These are phyloP conservation scores for Tetrahymena elliotti DNA, from an alignment of 73 alveolate species.

Conservation along the genomic window DNA sequence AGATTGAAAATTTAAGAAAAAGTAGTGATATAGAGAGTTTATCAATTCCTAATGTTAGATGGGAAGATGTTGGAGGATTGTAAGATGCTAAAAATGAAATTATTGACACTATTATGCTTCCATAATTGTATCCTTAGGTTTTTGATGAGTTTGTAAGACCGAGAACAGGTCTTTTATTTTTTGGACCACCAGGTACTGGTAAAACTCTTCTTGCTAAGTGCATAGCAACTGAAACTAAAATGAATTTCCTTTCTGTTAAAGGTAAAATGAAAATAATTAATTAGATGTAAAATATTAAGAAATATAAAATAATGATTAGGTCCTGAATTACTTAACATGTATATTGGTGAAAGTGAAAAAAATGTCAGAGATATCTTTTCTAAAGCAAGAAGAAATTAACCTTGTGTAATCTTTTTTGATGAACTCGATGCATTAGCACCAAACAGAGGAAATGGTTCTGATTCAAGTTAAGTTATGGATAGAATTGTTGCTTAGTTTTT, in stretches of 20 bases:
- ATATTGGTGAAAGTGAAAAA: constrained; percentile 91
- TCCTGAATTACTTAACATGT: constrained; percentile 88
- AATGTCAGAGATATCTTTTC: constrained; percentile 87
- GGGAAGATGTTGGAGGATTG: constrained; percentile 93
- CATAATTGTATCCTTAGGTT: constrained; percentile 67
- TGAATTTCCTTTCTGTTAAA: constrained; percentile 87
- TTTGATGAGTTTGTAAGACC: constrained; percentile 66
- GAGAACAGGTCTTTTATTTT: constrained; percentile 82
- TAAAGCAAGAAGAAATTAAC: constrained; percentile 76
- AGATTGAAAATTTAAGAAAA: background rate
- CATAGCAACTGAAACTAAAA: constrained; percentile 71
- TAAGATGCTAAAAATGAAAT: constrained; percentile 80
- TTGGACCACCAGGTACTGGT: constrained; percentile 96
- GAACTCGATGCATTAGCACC: constrained; percentile 94
- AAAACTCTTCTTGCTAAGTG: constrained; percentile 85
- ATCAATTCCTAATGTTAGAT: background rate
- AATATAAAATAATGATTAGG: background rate
- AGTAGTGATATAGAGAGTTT: background rate
- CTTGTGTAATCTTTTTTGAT: constrained; percentile 92
- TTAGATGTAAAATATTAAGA: too few relatives aligned
- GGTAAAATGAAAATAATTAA: constrained; percentile 18
- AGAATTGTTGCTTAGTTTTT: constrained; percentile 83
- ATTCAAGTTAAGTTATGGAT: constrained; percentile 83
- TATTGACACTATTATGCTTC: constrained; percentile 65
- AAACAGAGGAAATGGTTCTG: constrained; percentile 74